phyloP scores from a whole-genome alignment of 257 asterid species.

The Solanum arcanum region DNA sequence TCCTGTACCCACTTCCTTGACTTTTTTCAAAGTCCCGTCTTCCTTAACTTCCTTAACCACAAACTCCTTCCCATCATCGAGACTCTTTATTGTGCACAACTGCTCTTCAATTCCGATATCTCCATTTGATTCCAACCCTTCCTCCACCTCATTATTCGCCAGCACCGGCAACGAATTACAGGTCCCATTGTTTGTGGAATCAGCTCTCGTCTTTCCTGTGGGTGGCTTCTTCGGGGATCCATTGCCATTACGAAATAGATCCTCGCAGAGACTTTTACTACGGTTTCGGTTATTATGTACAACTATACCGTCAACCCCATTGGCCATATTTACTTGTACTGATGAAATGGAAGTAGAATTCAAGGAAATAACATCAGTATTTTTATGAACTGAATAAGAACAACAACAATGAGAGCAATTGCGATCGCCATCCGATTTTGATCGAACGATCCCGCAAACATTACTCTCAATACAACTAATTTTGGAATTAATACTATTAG shows the following conservation, averaged over 20 bases:
- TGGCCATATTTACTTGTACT: slow-evolving; percentile 1
- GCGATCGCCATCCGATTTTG: slow-evolving; percentile 10
- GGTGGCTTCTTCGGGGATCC: slow-evolving; percentile 33
- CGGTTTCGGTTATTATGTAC: slow-evolving; percentile 17
- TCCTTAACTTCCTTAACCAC: slow-evolving; percentile 89
- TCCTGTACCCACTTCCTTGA: slow-evolving; percentile 87
- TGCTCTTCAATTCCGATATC: slow-evolving; percentile 21
- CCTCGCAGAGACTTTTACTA: slow-evolving; percentile 7
- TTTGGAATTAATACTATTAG: neutral
- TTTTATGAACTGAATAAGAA: neutral
- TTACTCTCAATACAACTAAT: slow-evolving; percentile 3
- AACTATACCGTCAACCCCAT: slow-evolving; percentile 8
- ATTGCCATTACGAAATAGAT: slow-evolving; percentile 4
- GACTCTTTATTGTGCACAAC: slow-evolving; percentile 72
- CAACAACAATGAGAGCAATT: neutral
- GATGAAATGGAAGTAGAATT: slow-evolving; percentile 1
- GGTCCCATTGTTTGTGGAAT: slow-evolving; percentile 1
- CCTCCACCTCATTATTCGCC: slow-evolving; percentile 7
- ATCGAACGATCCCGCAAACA: slow-evolving; percentile 20
- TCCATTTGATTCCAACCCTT: neutral
- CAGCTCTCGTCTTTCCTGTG: slow-evolving; percentile 15
- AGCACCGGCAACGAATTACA: neutral
- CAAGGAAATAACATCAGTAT: neutral
- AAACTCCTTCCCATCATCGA: slow-evolving; percentile 90
- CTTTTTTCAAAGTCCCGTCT: slow-evolving; percentile 88